Percentiles rank a stretch among this genome's conserved stretches.
These are phyloP conservation scores for Hansenula lynferdii DNA, from an alignment of 1,139 yeast genomes.

Conservation along the genomic window DNA sequence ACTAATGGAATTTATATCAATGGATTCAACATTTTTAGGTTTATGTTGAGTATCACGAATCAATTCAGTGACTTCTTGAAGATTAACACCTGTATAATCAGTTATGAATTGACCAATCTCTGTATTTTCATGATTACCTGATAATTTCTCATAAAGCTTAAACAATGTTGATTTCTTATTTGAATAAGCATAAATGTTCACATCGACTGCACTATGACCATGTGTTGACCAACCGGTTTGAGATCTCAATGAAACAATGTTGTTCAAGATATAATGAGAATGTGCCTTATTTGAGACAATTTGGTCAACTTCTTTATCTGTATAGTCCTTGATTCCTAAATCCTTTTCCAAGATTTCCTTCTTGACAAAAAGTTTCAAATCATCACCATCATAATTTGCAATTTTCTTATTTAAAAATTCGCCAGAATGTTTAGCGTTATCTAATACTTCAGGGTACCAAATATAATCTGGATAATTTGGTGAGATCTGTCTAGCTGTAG, in stretches of 20 bases:
- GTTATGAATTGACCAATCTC: constrained; percentile 76
- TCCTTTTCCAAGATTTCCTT: constrained; percentile 48
- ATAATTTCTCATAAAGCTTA: constrained; percentile 42
- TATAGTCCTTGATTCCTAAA: constrained; percentile 55
- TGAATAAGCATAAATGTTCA: constrained; percentile 72
- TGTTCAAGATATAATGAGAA: constrained; percentile 41
- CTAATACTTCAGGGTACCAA: constrained; percentile 74
- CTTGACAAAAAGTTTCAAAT: constrained; percentile 39
- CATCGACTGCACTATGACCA: constrained; percentile 90
- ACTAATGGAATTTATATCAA: background rate
- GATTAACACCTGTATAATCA: constrained; percentile 47
- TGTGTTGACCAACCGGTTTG: constrained; percentile 86
- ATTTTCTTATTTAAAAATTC: constrained; percentile 50
- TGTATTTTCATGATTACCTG: constrained; percentile 80
- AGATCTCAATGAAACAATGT: constrained; percentile 64
- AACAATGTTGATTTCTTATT: constrained; percentile 41
- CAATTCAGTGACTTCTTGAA: constrained; percentile 45
- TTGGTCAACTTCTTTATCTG: constrained; percentile 40
- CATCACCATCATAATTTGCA: constrained; percentile 28
- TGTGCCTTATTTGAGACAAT: constrained; percentile 22
- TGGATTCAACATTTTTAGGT: constrained; percentile 8
- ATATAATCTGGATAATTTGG: constrained; percentile 57
- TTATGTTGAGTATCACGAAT: constrained; percentile 41
- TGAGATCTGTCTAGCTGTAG: constrained; percentile 67
- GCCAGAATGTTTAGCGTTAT: constrained; percentile 66